These are phyloP conservation scores for Eimeria necatrix DNA, from an alignment of 169 alveolate species.

Conservation along the genomic window DNA sequence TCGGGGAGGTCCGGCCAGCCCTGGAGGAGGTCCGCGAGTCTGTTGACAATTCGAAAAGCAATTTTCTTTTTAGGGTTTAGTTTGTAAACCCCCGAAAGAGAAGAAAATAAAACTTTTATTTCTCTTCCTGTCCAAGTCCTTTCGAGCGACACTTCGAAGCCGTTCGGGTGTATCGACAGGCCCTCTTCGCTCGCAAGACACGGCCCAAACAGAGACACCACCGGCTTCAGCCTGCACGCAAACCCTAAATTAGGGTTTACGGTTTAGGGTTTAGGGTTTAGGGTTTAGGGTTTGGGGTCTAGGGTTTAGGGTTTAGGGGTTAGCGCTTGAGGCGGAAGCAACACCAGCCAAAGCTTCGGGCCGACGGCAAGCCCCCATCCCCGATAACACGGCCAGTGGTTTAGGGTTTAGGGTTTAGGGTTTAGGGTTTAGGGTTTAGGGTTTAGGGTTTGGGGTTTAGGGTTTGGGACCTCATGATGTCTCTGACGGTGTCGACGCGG, in stretches of 20 bases:
- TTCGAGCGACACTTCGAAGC: conserved; percentile 60
- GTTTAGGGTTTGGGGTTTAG: not conserved
- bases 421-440: conserved; percentile 14
- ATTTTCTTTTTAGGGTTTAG: conserved; percentile 42
- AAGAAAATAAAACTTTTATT: not conserved
- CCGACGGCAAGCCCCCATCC: not conserved
- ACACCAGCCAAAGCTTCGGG: not conserved
- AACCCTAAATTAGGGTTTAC: not conserved
- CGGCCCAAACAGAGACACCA: conserved; percentile 54
- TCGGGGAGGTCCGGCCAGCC: conserved; percentile 76
- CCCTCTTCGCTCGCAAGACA: conserved; percentile 20
- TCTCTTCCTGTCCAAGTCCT: conserved; percentile 75
- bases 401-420: conserved; percentile 45
- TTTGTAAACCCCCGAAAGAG: conserved; percentile 47
- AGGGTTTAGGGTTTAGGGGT: not conserved
- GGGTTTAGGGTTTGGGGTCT: not conserved
- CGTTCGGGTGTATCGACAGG: conserved; percentile 15
- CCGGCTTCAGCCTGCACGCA: not conserved
- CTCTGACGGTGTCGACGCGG: not conserved
- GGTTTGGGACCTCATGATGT: conserved; percentile 41
- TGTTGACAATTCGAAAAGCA: conserved; percentile 53
- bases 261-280: not conserved
- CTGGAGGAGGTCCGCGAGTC: conserved; percentile 68
- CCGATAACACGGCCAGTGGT: not conserved
- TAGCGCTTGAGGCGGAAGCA: not conserved